phyloP scores from a whole-genome alignment of 2,329 filamentous ascomycete species.

The Aureobasidium sp. region DNA sequence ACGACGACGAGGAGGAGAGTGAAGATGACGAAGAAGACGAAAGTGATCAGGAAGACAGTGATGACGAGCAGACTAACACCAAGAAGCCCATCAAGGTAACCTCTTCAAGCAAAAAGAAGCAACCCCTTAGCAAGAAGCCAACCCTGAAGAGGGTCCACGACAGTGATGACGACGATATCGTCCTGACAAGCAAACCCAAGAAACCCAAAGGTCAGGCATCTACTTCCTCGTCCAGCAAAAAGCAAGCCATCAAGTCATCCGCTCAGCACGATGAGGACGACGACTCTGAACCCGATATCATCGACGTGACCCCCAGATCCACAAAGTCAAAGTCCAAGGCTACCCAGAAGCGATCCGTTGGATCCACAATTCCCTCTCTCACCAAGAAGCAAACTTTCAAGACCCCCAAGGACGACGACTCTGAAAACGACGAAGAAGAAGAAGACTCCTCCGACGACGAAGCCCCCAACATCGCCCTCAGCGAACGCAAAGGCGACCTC shows the following conservation, averaged over 20 bases:
- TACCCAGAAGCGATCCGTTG: background rate
- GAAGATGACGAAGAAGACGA: background rate
- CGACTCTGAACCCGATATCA: background rate
- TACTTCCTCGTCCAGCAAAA: background rate
- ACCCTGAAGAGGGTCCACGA: background rate
- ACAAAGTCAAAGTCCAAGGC: background rate
- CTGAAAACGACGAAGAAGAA: background rate
- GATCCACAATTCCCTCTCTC: background rate
- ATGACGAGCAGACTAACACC: background rate
- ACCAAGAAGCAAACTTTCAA: background rate
- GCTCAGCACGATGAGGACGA: background rate
- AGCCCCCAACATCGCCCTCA: background rate
- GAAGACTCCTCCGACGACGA: background rate
- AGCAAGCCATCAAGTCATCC: background rate
- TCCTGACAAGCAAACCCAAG: background rate
- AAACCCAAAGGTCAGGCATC: background rate
- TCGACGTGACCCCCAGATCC: background rate
- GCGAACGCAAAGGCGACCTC: slow-evolving; percentile 39
- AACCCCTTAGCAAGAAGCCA: background rate
- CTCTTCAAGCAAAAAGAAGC: background rate
- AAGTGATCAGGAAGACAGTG: background rate
- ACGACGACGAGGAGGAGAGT: background rate
- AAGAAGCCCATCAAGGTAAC: background rate
- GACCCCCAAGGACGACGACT: background rate
- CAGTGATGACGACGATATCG: background rate